Conservation (phyloP, 2,329 filamentous ascomycete species). For the Nemania serpens region DNA sequence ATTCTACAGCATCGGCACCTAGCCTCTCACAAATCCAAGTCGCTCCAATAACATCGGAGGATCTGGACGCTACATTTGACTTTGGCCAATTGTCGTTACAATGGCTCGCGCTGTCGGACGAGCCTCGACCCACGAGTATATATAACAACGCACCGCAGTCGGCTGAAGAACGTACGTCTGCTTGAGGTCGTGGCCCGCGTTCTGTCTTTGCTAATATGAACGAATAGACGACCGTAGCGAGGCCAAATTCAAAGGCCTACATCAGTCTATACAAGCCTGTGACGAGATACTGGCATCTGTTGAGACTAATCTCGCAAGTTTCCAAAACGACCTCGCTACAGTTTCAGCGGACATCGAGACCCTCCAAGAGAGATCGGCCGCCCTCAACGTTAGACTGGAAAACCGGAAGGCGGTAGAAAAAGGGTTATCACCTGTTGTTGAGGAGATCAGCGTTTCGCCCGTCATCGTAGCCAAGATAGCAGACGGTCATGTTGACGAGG, state of each 20-base stretch:
- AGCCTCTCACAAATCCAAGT: conserved; percentile 15
- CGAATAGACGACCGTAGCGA: conserved; percentile 74
- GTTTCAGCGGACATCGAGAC: conserved; percentile 97
- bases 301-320: conserved; percentile 88
- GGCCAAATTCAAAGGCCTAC: conserved; percentile 85
- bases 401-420: conserved; percentile 91
- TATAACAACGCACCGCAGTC: conserved; percentile 61
- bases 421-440: conserved; percentile 82
- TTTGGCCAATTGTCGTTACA: conserved; percentile 79
- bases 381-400: conserved; percentile 81
- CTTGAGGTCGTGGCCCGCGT: conserved; percentile 22
- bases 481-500: conserved; percentile 87
- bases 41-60: conserved; percentile 49
- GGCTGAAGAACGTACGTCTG: conserved; percentile 71
- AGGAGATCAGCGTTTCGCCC: conserved; percentile 89
- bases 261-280: conserved; percentile 85
- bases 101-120: conserved; percentile 62
- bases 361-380: conserved; percentile 82
- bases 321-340: conserved; percentile 87
- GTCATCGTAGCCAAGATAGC: conserved; percentile 81
- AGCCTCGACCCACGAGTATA: conserved; percentile 31
- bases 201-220: conserved; percentile 31
- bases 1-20: conserved; percentile 6
- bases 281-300: conserved; percentile 93
- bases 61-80: conserved; percentile 70